Percentiles rank a stretch among this genome's conserved stretches.
Conservation (phyloP, 176 grass and related monocot species). For the Tillandsia fasciculata region DNA sequence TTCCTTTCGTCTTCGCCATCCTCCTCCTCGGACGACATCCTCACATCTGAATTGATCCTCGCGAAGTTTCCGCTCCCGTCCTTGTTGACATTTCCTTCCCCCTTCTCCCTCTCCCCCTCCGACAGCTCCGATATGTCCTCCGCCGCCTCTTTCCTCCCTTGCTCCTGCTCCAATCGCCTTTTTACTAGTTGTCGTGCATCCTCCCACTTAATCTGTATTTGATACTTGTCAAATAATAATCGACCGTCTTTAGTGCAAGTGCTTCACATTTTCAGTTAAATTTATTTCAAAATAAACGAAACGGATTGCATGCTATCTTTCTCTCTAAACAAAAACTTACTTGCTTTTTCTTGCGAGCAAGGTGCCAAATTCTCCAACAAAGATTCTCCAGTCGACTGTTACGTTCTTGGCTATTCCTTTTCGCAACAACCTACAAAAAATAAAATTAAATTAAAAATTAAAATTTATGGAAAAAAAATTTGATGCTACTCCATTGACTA, state of each 20-base stretch:
- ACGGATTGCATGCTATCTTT: no score
- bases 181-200: slow-evolving; percentile 26
- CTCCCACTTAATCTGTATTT: slow-evolving; percentile 34
- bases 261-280: not conserved
- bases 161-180: slow-evolving; percentile 37
- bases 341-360: slow-evolving; percentile 84
- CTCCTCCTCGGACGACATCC: slow-evolving; percentile 52
- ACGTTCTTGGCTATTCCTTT: slow-evolving; percentile 78
- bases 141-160: slow-evolving; percentile 45
- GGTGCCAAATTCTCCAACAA: slow-evolving; percentile 96
- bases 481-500: not conserved
- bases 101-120: slow-evolving; percentile 46
- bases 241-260: no score
- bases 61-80: not conserved
- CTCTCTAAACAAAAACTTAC: slow-evolving; percentile 17
- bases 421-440: slow-evolving; percentile 64
- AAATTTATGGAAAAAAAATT: no score
- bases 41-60: slow-evolving; percentile 37
- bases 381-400: slow-evolving; percentile 73
- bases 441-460: not conserved
- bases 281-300: no score
- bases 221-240: not conserved
- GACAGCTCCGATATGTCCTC: slow-evolving; percentile 60
- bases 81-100: not conserved
- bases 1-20: slow-evolving; percentile 13